Evolutionary conservation across 2,329 filamentous ascomycete genomes (phyloP).

Genomic region (Talaromyces islandicus): DNA sequence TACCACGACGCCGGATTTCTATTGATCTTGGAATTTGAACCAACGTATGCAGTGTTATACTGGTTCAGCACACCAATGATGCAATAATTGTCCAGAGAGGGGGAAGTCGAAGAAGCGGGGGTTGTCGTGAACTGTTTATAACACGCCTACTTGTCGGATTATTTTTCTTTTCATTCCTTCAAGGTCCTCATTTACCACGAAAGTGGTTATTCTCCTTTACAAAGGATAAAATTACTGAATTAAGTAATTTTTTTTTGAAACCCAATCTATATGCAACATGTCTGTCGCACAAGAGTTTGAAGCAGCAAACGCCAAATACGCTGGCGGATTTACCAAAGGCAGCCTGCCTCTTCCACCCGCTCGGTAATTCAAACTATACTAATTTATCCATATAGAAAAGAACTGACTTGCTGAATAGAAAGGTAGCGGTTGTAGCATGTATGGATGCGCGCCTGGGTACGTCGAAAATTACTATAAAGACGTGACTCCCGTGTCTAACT

Average conservation of each 20-base stretch:
- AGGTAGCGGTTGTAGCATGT: constrained; percentile 57
- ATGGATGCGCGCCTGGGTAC: constrained; percentile 64
- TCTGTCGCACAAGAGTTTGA: constrained; percentile 45
- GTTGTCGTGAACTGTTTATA: neutral
- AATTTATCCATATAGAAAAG: neutral
- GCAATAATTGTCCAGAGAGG: neutral
- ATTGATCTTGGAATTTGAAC: neutral
- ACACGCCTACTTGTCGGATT: neutral
- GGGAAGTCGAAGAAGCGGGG: neutral
- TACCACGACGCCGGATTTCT: neutral
- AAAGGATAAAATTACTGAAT: neutral
- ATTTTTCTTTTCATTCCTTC: neutral
- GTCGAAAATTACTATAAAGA: neutral
- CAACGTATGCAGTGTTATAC: neutral
- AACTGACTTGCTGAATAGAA: constrained; percentile 11
- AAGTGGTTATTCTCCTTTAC: neutral
- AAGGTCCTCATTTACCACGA: neutral
- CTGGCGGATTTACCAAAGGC: constrained; percentile 58
- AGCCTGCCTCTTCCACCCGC: constrained; percentile 62
- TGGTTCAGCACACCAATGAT: neutral
- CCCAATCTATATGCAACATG: constrained; percentile 13
- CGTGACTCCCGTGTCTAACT: neutral
- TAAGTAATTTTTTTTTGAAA: neutral
- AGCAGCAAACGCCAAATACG: constrained; percentile 53
- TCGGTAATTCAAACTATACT: constrained; percentile 35